These are phyloP conservation scores for Backusella circina DNA, from an alignment of 192 early-diverging fungal species.

Conservation along the genomic window DNA sequence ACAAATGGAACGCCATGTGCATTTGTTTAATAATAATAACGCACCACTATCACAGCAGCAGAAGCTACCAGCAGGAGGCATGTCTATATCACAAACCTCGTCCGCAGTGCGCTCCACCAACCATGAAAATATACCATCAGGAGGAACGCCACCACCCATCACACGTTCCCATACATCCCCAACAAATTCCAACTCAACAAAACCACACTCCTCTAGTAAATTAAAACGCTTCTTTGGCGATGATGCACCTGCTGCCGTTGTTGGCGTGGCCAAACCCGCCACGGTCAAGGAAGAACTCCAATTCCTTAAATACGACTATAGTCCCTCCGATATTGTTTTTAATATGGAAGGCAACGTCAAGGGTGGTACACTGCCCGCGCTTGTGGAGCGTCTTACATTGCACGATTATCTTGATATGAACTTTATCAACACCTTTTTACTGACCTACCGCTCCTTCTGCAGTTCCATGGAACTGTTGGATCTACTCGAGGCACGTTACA, in stretches of 20 bases:
- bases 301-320: slow-evolving; percentile 69
- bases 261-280: background rate
- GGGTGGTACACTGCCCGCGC: slow-evolving; percentile 75
- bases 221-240: slow-evolving; percentile 63
- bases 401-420: slow-evolving; percentile 67
- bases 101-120: background rate
- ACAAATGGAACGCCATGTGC: background rate
- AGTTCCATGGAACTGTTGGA: slow-evolving; percentile 74
- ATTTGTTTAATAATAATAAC: background rate
- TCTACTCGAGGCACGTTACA: slow-evolving; percentile 73
- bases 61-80: background rate
- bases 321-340: slow-evolving; percentile 61
- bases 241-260: slow-evolving; percentile 26
- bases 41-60: background rate
- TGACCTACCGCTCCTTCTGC: slow-evolving; percentile 90
- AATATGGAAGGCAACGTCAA: slow-evolving; percentile 78
- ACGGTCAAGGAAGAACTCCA: slow-evolving; percentile 41
- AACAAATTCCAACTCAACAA: background rate
- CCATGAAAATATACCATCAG: background rate
- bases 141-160: background rate
- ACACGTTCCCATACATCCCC: background rate
- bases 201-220: slow-evolving; percentile 29
- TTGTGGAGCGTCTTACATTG: slow-evolving; percentile 77
- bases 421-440: slow-evolving; percentile 82
- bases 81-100: background rate